A percentile compares a stretch with the other conserved stretches of the same genome.
These are phyloP conservation scores for Rhododendron molle DNA, from an alignment of 148 eudicot genomes.

Conservation along the genomic window DNA sequence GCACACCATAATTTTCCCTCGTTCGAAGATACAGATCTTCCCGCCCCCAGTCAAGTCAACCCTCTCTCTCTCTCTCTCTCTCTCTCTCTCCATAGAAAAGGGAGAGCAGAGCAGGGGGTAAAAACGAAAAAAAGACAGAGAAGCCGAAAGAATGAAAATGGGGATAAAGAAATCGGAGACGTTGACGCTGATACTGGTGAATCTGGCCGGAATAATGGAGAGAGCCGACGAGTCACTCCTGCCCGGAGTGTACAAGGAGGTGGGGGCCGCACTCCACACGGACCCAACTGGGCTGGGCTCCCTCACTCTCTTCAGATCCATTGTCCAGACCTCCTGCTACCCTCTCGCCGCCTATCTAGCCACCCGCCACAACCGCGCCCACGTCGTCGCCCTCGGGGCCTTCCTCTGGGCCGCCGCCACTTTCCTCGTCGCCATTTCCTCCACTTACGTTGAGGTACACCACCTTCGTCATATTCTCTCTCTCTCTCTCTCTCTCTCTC, in stretches of 20 bases:
- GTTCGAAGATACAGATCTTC: background rate
- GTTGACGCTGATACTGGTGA: conserved; percentile 54
- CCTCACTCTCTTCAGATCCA: conserved; percentile 66
- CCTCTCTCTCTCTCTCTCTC: background rate
- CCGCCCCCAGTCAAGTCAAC: background rate
- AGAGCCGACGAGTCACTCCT: conserved; percentile 74
- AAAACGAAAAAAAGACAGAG: background rate
- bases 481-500: no score
- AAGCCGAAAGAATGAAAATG: background rate
- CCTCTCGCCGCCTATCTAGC: conserved; percentile 78
- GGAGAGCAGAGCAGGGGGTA: background rate
- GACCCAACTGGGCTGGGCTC: conserved; percentile 87
- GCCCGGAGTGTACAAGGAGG: conserved; percentile 83
- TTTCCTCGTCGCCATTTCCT: conserved; percentile 63
- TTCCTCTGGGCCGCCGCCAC: conserved; percentile 88
- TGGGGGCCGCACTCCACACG: conserved; percentile 62
- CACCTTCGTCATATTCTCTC: no score
- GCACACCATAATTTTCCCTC: background rate
- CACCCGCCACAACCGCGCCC: conserved; percentile 62
- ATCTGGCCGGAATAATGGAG: conserved; percentile 82
- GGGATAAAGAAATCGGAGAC: conserved; percentile 28
- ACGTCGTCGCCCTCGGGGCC: conserved; percentile 79
- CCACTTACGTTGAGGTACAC: conserved; percentile 61
- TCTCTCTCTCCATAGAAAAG: background rate
- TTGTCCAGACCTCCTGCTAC: conserved; percentile 68